Evolutionary conservation across 768 basidiomycete genomes (phyloP), one percentile per base, ranked within the genome.

Genomic region (Tylopilus felleus): DNA sequence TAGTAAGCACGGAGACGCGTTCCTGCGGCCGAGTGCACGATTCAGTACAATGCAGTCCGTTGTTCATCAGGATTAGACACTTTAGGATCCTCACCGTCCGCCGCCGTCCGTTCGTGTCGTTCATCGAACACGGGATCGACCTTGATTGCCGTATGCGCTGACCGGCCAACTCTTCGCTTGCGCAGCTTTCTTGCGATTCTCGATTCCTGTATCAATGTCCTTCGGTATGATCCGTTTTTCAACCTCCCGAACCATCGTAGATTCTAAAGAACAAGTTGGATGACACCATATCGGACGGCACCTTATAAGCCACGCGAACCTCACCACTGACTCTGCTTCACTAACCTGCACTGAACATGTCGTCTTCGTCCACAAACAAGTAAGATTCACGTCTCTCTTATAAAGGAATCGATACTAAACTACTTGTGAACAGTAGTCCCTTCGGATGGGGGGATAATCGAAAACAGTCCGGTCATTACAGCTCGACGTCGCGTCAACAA

Each of bases 131-230:
- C 33, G 33, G 33, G 35, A 47, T 35, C 14, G 19, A 16, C 36
- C 45, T 29, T 42, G 43, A 22, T 53, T 33, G 17, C 44, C 44
- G 40, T 44, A 45, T 28, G 35, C 23, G 4, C 17, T 21, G 35
- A 21, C 38, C 38, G 21, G 19, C 21, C 19, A 39, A 39, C 5
- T 22, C 39, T 27, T 46, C 17, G 36, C 41, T 55, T 28, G 52
- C 52, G 57, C 54, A 38, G 12, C 23, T 5, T 33, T 43, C 42
- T 40, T 31, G 46, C 9, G 22, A 29, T 46, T 38, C 45, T 25
- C 38, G 35, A 14, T 28, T 66, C 58, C 63, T 66, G 63, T 65
- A 66, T 58, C 36, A 22, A 12, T 10, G 21, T 19, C 8, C 22
- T 51, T 43, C 45, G 28, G 43, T 28, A 29, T 48, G 48, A 55